A percentile compares a stretch with the other conserved stretches of the same genome.
Conservation (phyloP, 2,329 filamentous ascomycete genomes). For the Arthrobotrys sinensis region DNA sequence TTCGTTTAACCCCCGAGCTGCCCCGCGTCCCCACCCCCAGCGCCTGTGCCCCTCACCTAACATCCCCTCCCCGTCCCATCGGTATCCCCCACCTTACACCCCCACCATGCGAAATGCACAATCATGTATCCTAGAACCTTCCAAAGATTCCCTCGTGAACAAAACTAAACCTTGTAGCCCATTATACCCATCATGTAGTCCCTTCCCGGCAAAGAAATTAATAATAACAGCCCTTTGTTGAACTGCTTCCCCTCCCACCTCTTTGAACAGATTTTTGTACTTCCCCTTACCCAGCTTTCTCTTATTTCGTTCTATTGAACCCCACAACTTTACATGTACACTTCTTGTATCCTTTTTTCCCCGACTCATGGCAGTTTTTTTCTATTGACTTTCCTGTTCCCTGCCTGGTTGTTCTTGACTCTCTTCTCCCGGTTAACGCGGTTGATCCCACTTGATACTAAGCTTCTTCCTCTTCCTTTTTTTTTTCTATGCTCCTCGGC, state of each 20-base stretch:
- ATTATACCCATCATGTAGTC: slow-evolving; percentile 62
- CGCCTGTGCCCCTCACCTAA: slow-evolving; percentile 20
- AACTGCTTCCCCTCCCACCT: slow-evolving; percentile 1
- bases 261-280: slow-evolving; percentile 7
- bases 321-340: slow-evolving; percentile 39
- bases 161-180: slow-evolving; percentile 61
- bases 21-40: slow-evolving; percentile 33
- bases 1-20: slow-evolving; percentile 28
- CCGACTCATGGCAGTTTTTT: slow-evolving; percentile 47
- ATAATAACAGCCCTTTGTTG: slow-evolving; percentile 20
- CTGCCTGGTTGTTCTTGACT: slow-evolving; percentile 59
- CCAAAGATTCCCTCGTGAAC: slow-evolving; percentile 34
- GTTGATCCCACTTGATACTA: slow-evolving; percentile 19
- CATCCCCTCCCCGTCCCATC: slow-evolving; percentile 2
- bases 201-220: slow-evolving; percentile 40
- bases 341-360: slow-evolving; percentile 51
- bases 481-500: slow-evolving; percentile 44
- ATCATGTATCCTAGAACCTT: slow-evolving; percentile 60
- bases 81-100: background rate
- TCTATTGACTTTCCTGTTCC: slow-evolving; percentile 58
- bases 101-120: slow-evolving; percentile 56
- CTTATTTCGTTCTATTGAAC: background rate
- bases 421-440: slow-evolving; percentile 61
- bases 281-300: slow-evolving; percentile 1
- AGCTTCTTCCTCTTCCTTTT: slow-evolving; percentile 47